phyloP scores from a whole-genome alignment of 176 grass and related monocot species.

The Dactylis glomerata region DNA sequence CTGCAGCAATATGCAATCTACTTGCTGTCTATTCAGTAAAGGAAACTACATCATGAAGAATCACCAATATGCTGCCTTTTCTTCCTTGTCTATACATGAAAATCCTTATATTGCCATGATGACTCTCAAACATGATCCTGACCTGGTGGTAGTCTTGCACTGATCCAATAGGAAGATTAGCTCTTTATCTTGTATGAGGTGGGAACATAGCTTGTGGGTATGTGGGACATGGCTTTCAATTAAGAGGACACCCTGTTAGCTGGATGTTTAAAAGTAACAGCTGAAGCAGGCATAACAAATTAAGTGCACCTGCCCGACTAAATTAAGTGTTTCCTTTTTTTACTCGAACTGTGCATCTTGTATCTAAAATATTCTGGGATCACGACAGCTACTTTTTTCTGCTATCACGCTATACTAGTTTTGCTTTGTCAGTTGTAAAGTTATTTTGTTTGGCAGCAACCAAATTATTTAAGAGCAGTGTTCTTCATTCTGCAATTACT shows the following conservation, averaged over 20 bases:
- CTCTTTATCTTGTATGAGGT: too few species aligned
- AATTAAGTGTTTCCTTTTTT: not conserved
- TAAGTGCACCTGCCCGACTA: not conserved
- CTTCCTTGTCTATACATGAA: too few species aligned
- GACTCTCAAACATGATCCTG: too few species aligned
- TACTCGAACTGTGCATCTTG: not conserved
- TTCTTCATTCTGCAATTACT: conserved; percentile 56
- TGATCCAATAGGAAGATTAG: too few species aligned
- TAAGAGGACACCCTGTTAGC: not conserved
- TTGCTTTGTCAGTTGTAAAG: not conserved
- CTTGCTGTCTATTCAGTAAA: too few species aligned
- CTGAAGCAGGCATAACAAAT: conserved; percentile 13
- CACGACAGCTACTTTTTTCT: not conserved
- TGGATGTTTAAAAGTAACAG: not conserved
- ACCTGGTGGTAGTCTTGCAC: too few species aligned
- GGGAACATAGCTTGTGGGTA: too few species aligned
- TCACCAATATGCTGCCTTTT: too few species aligned
- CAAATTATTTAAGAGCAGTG: conserved; percentile 57
- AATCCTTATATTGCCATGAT: too few species aligned
- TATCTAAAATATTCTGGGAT: not conserved
- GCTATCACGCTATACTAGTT: not conserved
- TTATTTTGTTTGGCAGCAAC: conserved; percentile 56
- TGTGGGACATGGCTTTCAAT: too few species aligned
- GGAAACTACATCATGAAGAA: too few species aligned
- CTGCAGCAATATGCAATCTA: too few species aligned